Evolutionary conservation across 305 asterid genomes (phyloP), one percentile per base, ranked within the genome.

Genomic region (Fraxinus greggii): DNA sequence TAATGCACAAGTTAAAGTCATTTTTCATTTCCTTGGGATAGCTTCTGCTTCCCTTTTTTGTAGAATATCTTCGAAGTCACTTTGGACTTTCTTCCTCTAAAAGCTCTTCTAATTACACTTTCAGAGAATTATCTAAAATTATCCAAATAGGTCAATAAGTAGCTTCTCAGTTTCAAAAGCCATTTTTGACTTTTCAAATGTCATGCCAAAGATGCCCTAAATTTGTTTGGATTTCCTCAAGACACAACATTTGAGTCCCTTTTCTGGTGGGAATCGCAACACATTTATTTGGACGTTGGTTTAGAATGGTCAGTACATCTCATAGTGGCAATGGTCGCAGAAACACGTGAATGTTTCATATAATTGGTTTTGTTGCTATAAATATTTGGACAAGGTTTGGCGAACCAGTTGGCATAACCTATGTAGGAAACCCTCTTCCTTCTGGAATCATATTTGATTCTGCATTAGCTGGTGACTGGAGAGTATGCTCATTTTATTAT

Each of bases 21-120:
- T 83, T 75, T 19, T 76, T 72, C 29, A 21, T 8, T 51, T 10
- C 77, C 26, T 81, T 59, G 70, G 17, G 70, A 59, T 21, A 59
- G 29, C 29, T 65, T 65, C 17, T 65, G 72, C 70, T 59, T n/a
- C n/a, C n/a, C n/a, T n/a, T n/a, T 65, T 63, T 65, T 65, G 29
- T 65, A 23, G 31, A 23, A 65, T 17, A 65, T 21, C 33, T 24
- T 65, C n/a, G 2, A 63, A 65, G 72, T 23, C 33, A 23, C 33
- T 0, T 65, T 24, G 72, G 72, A 2, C 67, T 56, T 19, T 10
- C 17, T 65, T 63, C 5, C 33, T 23, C 33, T 65, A 65, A 24
- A 65, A 26, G n/a, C 33, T 65, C 72, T 65, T 65, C 4, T 65
- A 65, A 24, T 24, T 65, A 2, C 15, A 65, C 33, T 65, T 65